Base-by-base conservation (phyloP, 805 yeast genomes). In the Monosporozyma servazzii region DNA sequence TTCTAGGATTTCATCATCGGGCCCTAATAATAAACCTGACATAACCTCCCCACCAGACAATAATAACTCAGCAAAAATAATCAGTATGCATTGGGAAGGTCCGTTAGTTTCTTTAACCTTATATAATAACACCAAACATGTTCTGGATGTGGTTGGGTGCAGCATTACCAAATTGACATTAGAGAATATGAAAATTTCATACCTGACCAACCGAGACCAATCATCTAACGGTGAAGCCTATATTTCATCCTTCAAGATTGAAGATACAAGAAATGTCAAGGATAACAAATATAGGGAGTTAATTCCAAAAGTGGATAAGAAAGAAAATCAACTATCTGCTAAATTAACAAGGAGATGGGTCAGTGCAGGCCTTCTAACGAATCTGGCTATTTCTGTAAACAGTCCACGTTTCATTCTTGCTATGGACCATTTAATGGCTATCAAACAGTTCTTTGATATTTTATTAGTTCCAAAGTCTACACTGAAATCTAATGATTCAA, bases 371-470 rank as follows among this genome's bases (percentile, higher is more conserved):
- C 73, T 75, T 49, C 67, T 74, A 37, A 72, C 79, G 5, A 76
- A 79, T 20, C 63, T 78, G 2, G 75, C 82, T 60, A 62, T 85
- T 4, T 80, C 88, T 0, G 76, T 91, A 10, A 95, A 88, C 53
- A 85, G 84, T 54, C 97, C 97, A 0, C 79, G 78, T 52, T 76
- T 85, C 10, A 81, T 93, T 47, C 65, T 93, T 29, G 96, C 97
- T 0, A 70, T 93, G 57, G 98, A 90, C 62, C 90, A 88, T 65
- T 61, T 91, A 36, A 79, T 90, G 66, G 87, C 93, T 1, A 61
- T 93, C 57, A 86, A 86, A 48, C 54, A 63, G 18, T 49, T 55
- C n/a, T 37, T 46, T 18, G 58, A 55, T 45, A 23, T 51, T 36
- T 42, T 52, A 15, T 39, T 52, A 9, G 30, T 39, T 11, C 66